Evolutionary conservation across 2,329 filamentous ascomycete species (phyloP).

Genomic region (Coniella lustricola): DNA sequence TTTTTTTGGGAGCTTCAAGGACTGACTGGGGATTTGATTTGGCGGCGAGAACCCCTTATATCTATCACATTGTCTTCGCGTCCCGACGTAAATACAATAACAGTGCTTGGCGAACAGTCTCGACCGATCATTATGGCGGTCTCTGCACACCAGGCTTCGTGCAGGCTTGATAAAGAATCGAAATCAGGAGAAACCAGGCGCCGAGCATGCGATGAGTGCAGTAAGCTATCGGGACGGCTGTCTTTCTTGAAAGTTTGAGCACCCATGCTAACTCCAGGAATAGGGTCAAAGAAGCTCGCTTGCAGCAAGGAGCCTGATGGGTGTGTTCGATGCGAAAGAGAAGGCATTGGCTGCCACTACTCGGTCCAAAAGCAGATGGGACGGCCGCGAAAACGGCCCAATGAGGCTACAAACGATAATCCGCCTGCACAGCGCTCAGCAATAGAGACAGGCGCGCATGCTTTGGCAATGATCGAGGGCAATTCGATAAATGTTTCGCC

Average conservation of each 20-base stretch:
- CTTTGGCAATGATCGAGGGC: not conserved
- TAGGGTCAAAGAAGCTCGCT: conserved; percentile 57
- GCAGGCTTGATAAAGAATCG: not conserved
- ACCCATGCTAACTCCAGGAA: too few species aligned
- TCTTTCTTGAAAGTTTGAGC: too few species aligned
- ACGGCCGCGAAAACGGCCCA: conserved; percentile 51
- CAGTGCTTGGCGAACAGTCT: not conserved
- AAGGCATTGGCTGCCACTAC: conserved; percentile 53
- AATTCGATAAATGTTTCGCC: not conserved
- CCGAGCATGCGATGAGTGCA: conserved; percentile 60
- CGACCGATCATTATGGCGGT: not conserved
- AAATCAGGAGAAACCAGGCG: conserved; percentile 33
- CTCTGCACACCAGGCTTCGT: not conserved
- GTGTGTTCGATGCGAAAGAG: conserved; percentile 51
- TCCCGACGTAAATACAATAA: too few species aligned
- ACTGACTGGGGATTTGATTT: too few species aligned
- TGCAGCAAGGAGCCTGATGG: conserved; percentile 56
- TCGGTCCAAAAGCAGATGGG: conserved; percentile 62
- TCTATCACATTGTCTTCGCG: too few species aligned
- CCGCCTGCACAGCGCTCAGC: not conserved
- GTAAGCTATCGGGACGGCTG: conserved; percentile 39
- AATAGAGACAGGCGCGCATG: not conserved
- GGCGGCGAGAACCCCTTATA: too few species aligned
- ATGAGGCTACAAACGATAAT: conserved; percentile 23
- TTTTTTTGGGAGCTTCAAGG: too few species aligned